Conservation (phyloP, 2,329 filamentous ascomycete genomes). For the Cladophialophora immunda region DNA sequence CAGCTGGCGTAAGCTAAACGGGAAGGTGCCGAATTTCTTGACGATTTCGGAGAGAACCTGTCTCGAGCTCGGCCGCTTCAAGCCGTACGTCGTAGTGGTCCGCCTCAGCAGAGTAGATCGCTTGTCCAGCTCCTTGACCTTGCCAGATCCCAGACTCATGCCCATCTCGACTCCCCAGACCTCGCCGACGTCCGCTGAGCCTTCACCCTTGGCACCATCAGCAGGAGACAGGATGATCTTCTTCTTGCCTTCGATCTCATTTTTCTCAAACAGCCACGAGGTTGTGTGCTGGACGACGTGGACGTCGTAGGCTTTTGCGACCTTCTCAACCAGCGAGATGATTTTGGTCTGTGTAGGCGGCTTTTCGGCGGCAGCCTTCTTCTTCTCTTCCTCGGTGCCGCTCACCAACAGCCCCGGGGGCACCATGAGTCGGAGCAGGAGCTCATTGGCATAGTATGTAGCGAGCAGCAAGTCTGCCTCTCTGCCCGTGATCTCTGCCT, state of each 20-base stretch:
- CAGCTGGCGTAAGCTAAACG: slow-evolving; percentile 95
- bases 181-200: slow-evolving; percentile 85
- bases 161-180: slow-evolving; percentile 98
- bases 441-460: slow-evolving; percentile 94
- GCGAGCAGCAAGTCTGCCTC: slow-evolving; percentile 88
- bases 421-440: slow-evolving; percentile 87
- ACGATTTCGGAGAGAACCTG: slow-evolving; percentile 93
- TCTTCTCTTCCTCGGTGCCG: slow-evolving; percentile 93
- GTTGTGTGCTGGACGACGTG: slow-evolving; percentile 97
- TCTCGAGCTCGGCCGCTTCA: slow-evolving; percentile 93
- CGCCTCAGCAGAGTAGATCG: slow-evolving; percentile 91
- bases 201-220: slow-evolving; percentile 90
- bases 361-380: slow-evolving; percentile 85
- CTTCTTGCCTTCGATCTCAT: slow-evolving; percentile 97
- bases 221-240: slow-evolving; percentile 88
- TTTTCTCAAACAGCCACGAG: slow-evolving; percentile 93
- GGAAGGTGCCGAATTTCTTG: slow-evolving; percentile 97
- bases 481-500: slow-evolving; percentile 75
- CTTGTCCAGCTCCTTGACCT: slow-evolving; percentile 91
- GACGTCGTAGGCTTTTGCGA: slow-evolving; percentile 88
- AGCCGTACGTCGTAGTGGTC: slow-evolving; percentile 86
- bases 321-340: slow-evolving; percentile 85
- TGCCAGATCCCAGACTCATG: slow-evolving; percentile 87
- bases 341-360: slow-evolving; percentile 86
- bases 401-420: slow-evolving; percentile 85